phyloP scores from a whole-genome alignment of 257 asterid species.

The Oldenlandia corymbosa region DNA sequence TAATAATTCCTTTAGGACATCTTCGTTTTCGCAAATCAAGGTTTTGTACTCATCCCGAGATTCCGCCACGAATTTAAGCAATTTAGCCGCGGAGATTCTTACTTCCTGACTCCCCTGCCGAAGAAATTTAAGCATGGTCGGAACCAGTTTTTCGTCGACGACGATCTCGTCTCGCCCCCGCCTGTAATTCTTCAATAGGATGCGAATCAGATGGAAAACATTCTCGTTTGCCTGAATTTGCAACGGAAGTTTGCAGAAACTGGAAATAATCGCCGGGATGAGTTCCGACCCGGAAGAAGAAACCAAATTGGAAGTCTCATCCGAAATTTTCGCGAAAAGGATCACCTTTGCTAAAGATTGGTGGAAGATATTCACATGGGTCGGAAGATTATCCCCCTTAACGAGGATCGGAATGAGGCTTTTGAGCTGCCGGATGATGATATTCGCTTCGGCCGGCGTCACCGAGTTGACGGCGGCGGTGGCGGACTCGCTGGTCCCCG shows the following conservation, averaged over 20 bases:
- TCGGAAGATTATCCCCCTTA: neutral
- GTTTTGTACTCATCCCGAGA: constrained; percentile 15
- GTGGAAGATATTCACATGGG: neutral
- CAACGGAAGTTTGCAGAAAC: constrained; percentile 5
- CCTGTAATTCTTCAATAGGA: constrained; percentile 8
- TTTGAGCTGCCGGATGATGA: constrained; percentile 38
- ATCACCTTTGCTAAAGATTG: constrained; percentile 28
- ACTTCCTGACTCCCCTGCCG: constrained; percentile 21
- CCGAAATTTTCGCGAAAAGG: constrained; percentile 38
- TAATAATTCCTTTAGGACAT: constrained; percentile 35
- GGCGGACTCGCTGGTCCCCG: constrained; percentile 7
- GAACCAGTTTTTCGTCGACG: constrained; percentile 7
- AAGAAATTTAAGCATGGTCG: constrained; percentile 10
- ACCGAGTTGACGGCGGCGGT: constrained; percentile 20
- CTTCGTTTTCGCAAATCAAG: constrained; percentile 37
- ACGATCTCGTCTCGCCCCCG: neutral
- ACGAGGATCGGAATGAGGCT: constrained; percentile 11
- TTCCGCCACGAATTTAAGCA: constrained; percentile 31
- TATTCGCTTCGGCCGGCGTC: constrained; percentile 26
- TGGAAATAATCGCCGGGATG: constrained; percentile 23
- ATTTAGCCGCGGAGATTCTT: constrained; percentile 28
- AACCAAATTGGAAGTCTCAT: constrained; percentile 30
- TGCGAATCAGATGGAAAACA: constrained; percentile 11
- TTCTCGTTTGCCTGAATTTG: constrained; percentile 15
- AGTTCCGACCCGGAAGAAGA: constrained; percentile 21